These are phyloP conservation scores for Nicotiana noctiflora DNA, from an alignment of 257 asterid species.

Conservation along the genomic window DNA sequence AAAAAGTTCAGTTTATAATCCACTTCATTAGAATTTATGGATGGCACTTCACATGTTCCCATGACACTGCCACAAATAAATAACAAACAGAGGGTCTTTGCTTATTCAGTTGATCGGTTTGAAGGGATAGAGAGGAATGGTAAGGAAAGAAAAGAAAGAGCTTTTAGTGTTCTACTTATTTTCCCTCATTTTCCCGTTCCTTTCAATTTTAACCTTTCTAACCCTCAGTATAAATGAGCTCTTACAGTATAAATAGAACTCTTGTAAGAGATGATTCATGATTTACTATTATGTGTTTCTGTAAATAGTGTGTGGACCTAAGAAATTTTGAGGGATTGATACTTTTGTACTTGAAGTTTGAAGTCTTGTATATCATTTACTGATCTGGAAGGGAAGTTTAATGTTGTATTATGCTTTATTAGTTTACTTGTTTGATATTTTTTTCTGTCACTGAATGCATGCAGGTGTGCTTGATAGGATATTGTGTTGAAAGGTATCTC, in stretches of 20 bases:
- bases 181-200: neutral
- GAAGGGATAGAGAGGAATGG: neutral
- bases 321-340: neutral
- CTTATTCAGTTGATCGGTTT: neutral
- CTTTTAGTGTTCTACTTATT: neutral
- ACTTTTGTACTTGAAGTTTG: neutral
- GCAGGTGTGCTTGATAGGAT: constrained; percentile 94
- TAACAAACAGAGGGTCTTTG: no score
- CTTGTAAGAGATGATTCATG: neutral
- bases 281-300: neutral
- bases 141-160: neutral
- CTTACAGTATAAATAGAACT: neutral
- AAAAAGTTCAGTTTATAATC: no score
- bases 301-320: neutral
- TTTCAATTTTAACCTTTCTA: neutral
- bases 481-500: constrained; percentile 83
- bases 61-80: neutral
- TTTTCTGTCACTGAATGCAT: neutral
- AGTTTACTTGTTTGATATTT: neutral
- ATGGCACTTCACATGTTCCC: neutral
- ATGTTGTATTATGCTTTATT: neutral
- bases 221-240: neutral
- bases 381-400: neutral
- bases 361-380: neutral
- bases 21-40: neutral